Percentiles rank a stretch among this genome's conserved stretches.
Evolutionary conservation across 2,329 filamentous ascomycete genomes (phyloP).

Genomic region (Beauveria pseudobassiana): DNA sequence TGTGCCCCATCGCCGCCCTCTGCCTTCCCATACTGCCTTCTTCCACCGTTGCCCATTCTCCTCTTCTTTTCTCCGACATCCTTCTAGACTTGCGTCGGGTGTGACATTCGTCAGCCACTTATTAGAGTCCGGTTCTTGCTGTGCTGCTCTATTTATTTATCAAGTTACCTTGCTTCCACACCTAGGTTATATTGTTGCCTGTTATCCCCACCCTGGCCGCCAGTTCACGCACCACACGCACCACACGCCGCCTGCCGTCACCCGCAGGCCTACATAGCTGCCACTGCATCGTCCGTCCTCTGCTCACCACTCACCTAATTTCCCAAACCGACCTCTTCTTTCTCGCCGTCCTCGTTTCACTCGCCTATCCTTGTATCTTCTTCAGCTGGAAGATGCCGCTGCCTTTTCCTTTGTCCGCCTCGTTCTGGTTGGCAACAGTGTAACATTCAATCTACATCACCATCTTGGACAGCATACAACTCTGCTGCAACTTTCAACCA

Average conservation of each 20-base stretch:
- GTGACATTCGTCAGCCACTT: neutral
- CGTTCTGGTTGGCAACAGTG: neutral
- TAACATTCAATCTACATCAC: neutral
- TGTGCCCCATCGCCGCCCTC: neutral
- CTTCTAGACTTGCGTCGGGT: neutral
- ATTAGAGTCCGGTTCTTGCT: conserved; percentile 4
- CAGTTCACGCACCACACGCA: neutral
- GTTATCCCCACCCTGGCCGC: neutral
- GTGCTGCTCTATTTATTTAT: neutral
- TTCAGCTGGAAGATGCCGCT: conserved; percentile 1
- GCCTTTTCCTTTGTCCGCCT: neutral
- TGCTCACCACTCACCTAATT: neutral
- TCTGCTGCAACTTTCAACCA: neutral
- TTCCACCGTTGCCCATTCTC: neutral
- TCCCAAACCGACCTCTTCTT: neutral
- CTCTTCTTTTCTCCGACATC: conserved; percentile 2
- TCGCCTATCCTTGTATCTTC: neutral
- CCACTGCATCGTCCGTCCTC: neutral
- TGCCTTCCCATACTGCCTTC: neutral
- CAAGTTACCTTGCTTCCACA: neutral
- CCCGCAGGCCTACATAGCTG: too few relatives aligned
- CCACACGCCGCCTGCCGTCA: neutral
- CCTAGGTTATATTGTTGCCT: neutral
- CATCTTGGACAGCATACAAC: neutral
- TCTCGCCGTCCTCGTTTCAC: neutral